phyloP scores from a whole-genome alignment of 306 rosid genomes.

The Fragaria vesca region DNA sequence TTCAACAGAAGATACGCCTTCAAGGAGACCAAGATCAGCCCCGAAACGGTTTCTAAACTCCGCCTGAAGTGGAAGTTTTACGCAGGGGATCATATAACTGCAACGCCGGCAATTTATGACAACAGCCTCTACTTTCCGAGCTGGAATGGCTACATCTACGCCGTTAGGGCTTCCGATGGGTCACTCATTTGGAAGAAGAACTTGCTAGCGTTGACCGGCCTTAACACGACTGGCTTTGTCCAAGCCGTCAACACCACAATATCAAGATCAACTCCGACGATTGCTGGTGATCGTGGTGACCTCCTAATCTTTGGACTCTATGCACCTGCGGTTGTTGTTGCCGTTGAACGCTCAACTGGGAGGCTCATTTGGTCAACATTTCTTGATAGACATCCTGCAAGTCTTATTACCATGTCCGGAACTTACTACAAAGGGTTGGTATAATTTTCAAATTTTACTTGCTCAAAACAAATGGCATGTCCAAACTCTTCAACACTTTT shows the following conservation, averaged over 20 bases:
- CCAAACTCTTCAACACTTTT: background rate
- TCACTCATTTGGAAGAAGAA: conserved; percentile 37
- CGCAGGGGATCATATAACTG: conserved; percentile 49
- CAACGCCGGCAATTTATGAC: conserved; percentile 47
- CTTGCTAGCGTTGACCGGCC: conserved; percentile 34
- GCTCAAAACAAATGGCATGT: background rate
- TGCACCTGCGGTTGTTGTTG: conserved; percentile 55
- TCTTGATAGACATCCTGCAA: conserved; percentile 31
- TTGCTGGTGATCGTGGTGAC: conserved; percentile 17
- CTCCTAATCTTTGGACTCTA: conserved; percentile 36
- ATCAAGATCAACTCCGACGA: conserved; percentile 49
- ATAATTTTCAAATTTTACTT: background rate
- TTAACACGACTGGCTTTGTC: conserved; percentile 36
- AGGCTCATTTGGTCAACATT: conserved; percentile 39
- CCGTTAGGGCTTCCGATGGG: conserved; percentile 41
- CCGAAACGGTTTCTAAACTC: conserved; percentile 25
- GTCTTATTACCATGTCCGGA: conserved; percentile 60
- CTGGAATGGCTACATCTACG: conserved; percentile 57
- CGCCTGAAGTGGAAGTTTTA: conserved; percentile 46
- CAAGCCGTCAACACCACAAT: conserved; percentile 30
- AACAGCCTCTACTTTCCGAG: conserved; percentile 50
- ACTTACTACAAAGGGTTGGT: conserved; percentile 54
- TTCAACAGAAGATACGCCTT: conserved; percentile 53
- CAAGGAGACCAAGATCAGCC: conserved; percentile 49
- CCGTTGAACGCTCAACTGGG: conserved; percentile 40